Evolutionary conservation across 345 rosid species (phyloP), one percentile per base, ranked within the genome.

Genomic region (Hibiscus syriacus): DNA sequence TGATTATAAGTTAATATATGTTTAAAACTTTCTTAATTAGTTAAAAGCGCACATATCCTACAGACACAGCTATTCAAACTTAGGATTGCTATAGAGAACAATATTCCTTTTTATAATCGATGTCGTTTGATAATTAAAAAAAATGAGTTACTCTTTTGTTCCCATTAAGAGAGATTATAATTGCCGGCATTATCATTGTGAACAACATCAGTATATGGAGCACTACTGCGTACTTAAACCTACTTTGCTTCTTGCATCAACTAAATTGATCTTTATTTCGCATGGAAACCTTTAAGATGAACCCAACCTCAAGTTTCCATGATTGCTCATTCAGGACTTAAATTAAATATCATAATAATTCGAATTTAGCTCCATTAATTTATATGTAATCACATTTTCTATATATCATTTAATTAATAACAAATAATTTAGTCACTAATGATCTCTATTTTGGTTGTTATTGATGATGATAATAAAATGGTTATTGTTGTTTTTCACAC

Each of bases 221-320:
- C 57, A 30, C 57, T 14, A 20, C 36, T 27, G 22, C 19, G 43
- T 20, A 10, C 27, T 20, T 52, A 20, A 39, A 19, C 50, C 62
- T 38, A 8, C 72, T 76, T 69, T 76, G 66, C 76, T 76, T 76
- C 67, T n/a, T 76, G 68, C 58, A n/a, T 0, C 25, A 68, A 38
- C 57, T 25, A 71, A 65, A 29, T 27, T 68, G 8, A 48, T 64
- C 32, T 69, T 64, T 8, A 26, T 72, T 72, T 68, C 55, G 55
- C 76, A 72, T 72, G 76, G 53, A n/a, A 25, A 43, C 39, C 10
- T 39, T 41, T 14, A 5, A 3, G 52, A 23, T 23, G 50, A 39
- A 61, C 17, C 66, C 22, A 22, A 62, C 32, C 10, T n/a, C 52
- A 62, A 62, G 66, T n/a, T 62, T 62, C 7, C 50, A 62, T 62